Base-by-base conservation (phyloP, 805 yeast species). In the Candida succiphila region DNA sequence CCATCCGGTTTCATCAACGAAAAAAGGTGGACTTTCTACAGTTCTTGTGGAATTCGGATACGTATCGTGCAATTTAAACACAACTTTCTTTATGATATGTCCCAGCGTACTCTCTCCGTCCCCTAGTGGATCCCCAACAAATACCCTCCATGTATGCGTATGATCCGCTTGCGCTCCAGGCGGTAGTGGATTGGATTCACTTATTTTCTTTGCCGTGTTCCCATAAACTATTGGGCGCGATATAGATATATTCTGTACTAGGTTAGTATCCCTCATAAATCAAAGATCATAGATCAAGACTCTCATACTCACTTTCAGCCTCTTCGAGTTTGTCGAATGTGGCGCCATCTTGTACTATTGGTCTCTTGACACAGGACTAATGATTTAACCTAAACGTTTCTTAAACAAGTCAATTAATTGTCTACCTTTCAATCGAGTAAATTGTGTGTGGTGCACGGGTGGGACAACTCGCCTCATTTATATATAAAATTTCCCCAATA, bases 1-100 rank as follows among this genome's bases (percentile, higher is more conserved):
- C 99, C 99, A 92, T 0, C 99, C 99, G 0, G 97, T 84, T 51
- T 92, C 99, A 2, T 95, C 82, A 20, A 92, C 86, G 54, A 87
- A 94, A 48, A 81, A 92, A 0, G 98, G 98, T 2, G 97, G 96
- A 21, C 65, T 53, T 41, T 92, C 97, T 13, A 89, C 67, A 2
- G 92, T 70, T 35, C 99, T 64, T n/a, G 86, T 75, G 2, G 96
- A 74, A 45, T 78, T 84, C 16, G 78, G 80, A 48, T 89, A 92
- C 1, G 98, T 92, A 43, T 92, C 98, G 56, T 92, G 98, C 17
- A 92, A 64, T 52, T 92, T 92, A 65, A 89, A 92, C 0, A 88
- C 89, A 1, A 92, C 97, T 54, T 84, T 80, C 50, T 86, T 87
- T 47, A 89, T 77, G 46, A 81, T 73, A 28, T 82, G 81, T 6